Base-by-base conservation (phyloP, 345 rosid species). In the Turnera subulata region DNA sequence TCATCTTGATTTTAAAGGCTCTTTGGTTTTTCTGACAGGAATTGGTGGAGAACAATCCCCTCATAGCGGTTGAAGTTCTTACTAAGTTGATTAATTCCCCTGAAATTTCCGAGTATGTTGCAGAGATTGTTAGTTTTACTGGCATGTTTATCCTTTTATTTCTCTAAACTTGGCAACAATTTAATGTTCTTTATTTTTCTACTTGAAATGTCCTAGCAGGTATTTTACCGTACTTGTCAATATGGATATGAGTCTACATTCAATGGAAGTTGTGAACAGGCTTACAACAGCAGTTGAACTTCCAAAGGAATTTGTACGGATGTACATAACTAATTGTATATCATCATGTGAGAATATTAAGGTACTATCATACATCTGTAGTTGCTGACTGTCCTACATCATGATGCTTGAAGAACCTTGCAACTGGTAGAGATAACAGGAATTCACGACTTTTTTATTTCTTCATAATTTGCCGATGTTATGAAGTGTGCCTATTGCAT, bases 191-290 rank as follows among this genome's bases (percentile, higher is more conserved):
- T n/a, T n/a, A n/a, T n/a, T n/a, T n/a, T n/a, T n/a, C n/a, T n/a
- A n/a, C n/a, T 50, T 15, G 23, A 21, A 15, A 50, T 50, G 20
- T 46, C 14, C 13, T 46, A 68, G 46, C 82, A 93, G 99, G 56
- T 89, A 93, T 69, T 89, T 83, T 52, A 77, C 87, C 22, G 95
- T 84, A 61, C 96, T 93, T 53, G 97, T 84, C 72, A 77, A 70
- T 72, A 93, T 93, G 99, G 99, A 93, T 26, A 89, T 87, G 96
- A 93, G 99, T 73, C 83, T 89, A 42, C 96, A 85, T 72, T 93
- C 97, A 11, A 87, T 89, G 99, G 99, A 93, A 80, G 99, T 93
- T 62, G 97, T 93, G 69, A 93, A 93, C 86, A 71, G 96, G 76
- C 99, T 93, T 48, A 89, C 99, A 32, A 86, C 95, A 56, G 84